Evolutionary conservation across 2,329 filamentous ascomycete genomes (phyloP).

Genomic region (Xenoacremonium recifei): DNA sequence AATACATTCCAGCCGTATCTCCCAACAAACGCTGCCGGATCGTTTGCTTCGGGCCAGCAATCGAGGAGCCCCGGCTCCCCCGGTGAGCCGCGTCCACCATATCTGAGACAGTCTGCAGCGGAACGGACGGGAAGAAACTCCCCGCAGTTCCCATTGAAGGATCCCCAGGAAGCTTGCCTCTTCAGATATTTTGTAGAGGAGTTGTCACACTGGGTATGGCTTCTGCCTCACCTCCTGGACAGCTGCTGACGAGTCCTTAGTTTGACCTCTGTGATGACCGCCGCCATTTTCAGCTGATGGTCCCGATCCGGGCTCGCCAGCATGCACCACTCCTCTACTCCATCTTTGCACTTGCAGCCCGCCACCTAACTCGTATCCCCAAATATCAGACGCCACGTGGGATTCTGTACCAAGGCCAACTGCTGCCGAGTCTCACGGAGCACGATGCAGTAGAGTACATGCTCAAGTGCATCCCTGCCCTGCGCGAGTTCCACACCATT

Average conservation of each 20-base stretch:
- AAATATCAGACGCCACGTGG: constrained; percentile 36
- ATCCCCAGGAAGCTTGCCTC: constrained; percentile 37
- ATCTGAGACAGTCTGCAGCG: neutral
- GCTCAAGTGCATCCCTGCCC: constrained; percentile 37
- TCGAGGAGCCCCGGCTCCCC: no score
- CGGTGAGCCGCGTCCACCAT: neutral
- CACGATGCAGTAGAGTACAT: constrained; percentile 41
- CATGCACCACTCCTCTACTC: constrained; percentile 39
- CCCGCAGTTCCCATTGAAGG: constrained; percentile 27
- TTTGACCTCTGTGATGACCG: constrained; percentile 40
- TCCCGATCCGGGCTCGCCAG: constrained; percentile 32
- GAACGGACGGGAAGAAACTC: neutral
- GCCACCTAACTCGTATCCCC: constrained; percentile 37
- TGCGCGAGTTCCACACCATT: constrained; percentile 35
- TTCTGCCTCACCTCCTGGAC: no score
- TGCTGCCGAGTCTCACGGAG: constrained; percentile 32
- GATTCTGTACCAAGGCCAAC: constrained; percentile 37
- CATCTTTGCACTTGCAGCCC: constrained; percentile 39
- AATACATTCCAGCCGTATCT: no score
- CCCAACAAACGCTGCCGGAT: no score
- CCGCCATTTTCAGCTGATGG: constrained; percentile 38
- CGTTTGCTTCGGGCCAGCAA: no score
- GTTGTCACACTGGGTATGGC: constrained; percentile 37
- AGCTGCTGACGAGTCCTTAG: constrained; percentile 20
- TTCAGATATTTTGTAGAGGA: constrained; percentile 40